A percentile compares a stretch with the other conserved stretches of the same genome.
phyloP scores from a whole-genome alignment of 192 early-diverging fungal species.

The Umbelopsis isabellina region DNA sequence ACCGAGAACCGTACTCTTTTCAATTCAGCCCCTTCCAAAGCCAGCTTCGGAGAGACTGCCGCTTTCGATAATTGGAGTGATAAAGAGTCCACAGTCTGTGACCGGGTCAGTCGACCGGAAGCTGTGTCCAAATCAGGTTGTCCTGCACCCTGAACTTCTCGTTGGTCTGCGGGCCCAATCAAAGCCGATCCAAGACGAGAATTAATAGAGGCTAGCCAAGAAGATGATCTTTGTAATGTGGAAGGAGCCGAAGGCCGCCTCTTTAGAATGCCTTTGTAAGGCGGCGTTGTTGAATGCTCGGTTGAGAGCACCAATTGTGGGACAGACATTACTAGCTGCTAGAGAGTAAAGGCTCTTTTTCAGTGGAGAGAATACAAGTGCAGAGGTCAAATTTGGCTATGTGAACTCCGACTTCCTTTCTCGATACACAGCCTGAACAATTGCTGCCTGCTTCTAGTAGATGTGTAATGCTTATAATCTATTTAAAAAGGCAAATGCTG shows the following conservation, averaged over 20 bases:
- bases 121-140: neutral
- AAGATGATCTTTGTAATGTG: slow-evolving; percentile 13
- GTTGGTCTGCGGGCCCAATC: neutral
- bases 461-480: too few relatives aligned
- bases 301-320: neutral
- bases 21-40: slow-evolving; percentile 28
- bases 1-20: slow-evolving; percentile 62
- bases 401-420: slow-evolving; percentile 8
- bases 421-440: neutral
- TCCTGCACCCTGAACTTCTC: neutral
- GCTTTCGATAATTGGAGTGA: slow-evolving; percentile 1
- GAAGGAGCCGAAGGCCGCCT: neutral
- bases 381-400: neutral
- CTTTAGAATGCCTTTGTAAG: slow-evolving; percentile 1
- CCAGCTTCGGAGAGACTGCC: slow-evolving; percentile 9
- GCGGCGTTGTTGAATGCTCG: neutral
- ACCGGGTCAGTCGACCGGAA: neutral
- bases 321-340: neutral
- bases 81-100: neutral
- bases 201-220: slow-evolving; percentile 12
- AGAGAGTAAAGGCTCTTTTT: neutral
- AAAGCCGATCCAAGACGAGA: slow-evolving; percentile 7
- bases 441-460: too few relatives aligned
- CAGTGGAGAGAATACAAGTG: neutral
- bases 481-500: too few relatives aligned